phyloP scores from a whole-genome alignment of 2,329 filamentous ascomycete species.

The Chlorencoelia australis region DNA sequence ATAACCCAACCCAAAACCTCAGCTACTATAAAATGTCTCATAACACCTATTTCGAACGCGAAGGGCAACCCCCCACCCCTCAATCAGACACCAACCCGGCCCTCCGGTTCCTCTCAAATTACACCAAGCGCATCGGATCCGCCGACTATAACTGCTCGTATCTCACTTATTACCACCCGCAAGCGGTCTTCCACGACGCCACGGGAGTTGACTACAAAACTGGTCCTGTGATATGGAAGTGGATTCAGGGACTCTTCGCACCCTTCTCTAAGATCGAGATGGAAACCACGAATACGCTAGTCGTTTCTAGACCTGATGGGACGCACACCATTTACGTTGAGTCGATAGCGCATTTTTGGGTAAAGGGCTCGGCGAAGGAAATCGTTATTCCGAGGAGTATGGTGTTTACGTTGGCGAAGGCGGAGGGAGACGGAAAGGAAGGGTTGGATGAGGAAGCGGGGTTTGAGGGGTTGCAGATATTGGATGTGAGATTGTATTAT shows the following conservation, averaged over 20 bases:
- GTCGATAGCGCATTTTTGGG: conserved; percentile 8
- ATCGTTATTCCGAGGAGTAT: conserved; percentile 7
- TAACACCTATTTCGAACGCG: no score
- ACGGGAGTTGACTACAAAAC: conserved; percentile 3
- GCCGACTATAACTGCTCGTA: not conserved
- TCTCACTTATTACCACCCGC: conserved; percentile 4
- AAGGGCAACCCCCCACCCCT: not conserved
- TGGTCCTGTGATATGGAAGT: conserved; percentile 2
- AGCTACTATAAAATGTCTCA: no score
- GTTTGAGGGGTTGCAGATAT: conserved; percentile 10
- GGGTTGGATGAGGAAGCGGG: conserved; percentile 2
- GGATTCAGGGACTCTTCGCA: conserved; percentile 2
- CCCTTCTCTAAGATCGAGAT: conserved; percentile 1
- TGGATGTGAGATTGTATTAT: conserved; percentile 10
- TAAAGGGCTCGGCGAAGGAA: conserved; percentile 1
- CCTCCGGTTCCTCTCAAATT: conserved; percentile 2
- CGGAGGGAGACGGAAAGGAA: conserved; percentile 3
- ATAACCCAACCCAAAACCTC: no score
- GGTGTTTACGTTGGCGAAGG: conserved; percentile 7
- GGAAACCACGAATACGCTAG: conserved; percentile 1
- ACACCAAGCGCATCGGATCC: not conserved
- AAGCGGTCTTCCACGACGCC: conserved; percentile 1
- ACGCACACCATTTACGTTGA: conserved; percentile 6
- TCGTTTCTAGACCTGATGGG: not conserved
- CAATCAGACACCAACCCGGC: not conserved